Percentiles rank a stretch among this genome's conserved stretches.
These are phyloP conservation scores for Mentha longifolia DNA, from an alignment of 257 asterid genomes.

Conservation along the genomic window DNA sequence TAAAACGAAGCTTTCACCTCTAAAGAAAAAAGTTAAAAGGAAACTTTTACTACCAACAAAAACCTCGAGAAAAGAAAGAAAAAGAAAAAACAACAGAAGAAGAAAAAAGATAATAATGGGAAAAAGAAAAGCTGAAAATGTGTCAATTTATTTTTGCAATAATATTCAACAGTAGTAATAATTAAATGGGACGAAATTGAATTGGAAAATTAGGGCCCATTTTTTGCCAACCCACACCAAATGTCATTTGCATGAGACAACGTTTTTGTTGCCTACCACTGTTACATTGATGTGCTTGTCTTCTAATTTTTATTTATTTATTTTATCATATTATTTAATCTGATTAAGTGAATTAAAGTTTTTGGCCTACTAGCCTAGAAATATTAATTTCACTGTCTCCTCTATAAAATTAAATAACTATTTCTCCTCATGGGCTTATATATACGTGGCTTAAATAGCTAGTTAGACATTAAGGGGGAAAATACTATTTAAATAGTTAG, in stretches of 20 bases:
- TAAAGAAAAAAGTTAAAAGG: background rate
- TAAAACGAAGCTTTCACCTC: too few relatives aligned
- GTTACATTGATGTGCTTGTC: conserved; percentile 45
- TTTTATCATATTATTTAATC: background rate
- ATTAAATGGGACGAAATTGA: conserved; percentile 45
- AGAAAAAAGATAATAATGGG: background rate
- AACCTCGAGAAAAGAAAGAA: background rate
- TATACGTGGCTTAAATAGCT: background rate
- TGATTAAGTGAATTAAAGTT: background rate
- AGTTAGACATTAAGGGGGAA: background rate
- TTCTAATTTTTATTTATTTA: background rate
- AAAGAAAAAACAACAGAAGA: background rate
- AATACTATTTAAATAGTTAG: background rate
- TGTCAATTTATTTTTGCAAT: conserved; percentile 22
- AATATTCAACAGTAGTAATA: conserved; percentile 38
- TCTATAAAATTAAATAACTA: background rate
- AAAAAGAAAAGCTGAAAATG: background rate
- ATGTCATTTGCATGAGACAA: conserved; percentile 55
- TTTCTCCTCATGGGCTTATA: background rate
- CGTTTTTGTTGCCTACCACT: conserved; percentile 47
- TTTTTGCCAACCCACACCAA: conserved; percentile 43
- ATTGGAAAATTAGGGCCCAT: conserved; percentile 44
- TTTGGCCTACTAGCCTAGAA: background rate
- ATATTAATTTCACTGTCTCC: background rate
- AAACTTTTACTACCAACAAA: conserved; percentile 5